phyloP scores from a whole-genome alignment of 768 basidiomycete species.

The Hypholoma sublateritium region DNA sequence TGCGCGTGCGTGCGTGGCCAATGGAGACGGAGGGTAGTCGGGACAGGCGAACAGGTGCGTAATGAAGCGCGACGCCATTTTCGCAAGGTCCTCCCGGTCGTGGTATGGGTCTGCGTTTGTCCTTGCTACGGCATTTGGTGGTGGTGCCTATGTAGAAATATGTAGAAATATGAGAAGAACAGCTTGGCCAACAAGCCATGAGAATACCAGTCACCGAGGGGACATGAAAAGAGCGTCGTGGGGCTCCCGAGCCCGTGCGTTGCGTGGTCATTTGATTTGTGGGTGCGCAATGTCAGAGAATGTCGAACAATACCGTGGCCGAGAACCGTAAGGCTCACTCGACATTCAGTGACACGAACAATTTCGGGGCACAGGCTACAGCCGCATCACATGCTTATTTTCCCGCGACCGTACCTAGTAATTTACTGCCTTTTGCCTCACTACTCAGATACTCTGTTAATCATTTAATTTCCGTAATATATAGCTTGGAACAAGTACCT shows the following conservation, averaged over 20 bases:
- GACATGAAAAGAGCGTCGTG: constrained; percentile 19
- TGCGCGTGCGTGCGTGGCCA: constrained; percentile 54
- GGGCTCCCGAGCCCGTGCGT: constrained; percentile 19
- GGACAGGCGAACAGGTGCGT: constrained; percentile 86
- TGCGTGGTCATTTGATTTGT: constrained; percentile 20
- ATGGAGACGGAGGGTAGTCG: constrained; percentile 67
- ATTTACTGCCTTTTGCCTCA: too few species aligned
- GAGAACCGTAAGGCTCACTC: too few species aligned
- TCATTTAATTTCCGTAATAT: too few species aligned
- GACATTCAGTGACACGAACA: too few species aligned
- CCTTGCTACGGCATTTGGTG: constrained; percentile 26
- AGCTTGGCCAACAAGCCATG: not conserved
- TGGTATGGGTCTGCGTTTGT: constrained; percentile 55
- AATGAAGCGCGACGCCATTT: constrained; percentile 76
- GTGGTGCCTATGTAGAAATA: constrained; percentile 20
- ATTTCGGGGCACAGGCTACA: too few species aligned
- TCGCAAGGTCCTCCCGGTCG: constrained; percentile 74
- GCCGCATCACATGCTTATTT: too few species aligned
- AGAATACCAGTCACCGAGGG: constrained; percentile 17
- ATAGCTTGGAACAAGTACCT: too few species aligned
- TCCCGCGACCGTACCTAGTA: too few species aligned
- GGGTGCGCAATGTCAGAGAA: constrained; percentile 15
- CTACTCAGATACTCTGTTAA: too few species aligned
- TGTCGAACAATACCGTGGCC: too few species aligned
- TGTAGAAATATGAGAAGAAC: not conserved